These are phyloP conservation scores for Pseudozyma hubeiensis DNA, from an alignment of 1,284 basidiomycete genomes.

Conservation along the genomic window DNA sequence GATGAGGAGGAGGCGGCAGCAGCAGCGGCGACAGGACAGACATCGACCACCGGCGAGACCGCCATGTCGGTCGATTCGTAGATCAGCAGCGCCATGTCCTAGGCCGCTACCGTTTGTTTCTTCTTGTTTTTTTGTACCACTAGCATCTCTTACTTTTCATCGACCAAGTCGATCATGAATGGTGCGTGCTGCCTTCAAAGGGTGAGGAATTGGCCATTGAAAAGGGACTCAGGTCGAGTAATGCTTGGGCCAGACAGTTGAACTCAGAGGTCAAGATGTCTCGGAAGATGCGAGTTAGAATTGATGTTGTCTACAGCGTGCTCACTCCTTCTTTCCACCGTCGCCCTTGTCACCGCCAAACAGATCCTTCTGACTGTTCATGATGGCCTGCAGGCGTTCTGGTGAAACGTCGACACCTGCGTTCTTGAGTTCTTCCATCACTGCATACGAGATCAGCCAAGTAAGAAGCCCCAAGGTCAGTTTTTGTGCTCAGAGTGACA, in stretches of 20 bases:
- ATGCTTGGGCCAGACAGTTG: too few species aligned
- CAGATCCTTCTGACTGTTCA: conserved; percentile 38
- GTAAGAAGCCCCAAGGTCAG: too few species aligned
- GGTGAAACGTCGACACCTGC: conserved; percentile 61
- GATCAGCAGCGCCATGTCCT: neutral
- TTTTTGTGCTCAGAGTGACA: too few species aligned
- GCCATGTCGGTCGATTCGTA: conserved; percentile 63
- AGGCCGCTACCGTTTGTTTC: neutral
- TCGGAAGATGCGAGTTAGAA: too few species aligned
- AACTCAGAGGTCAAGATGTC: too few species aligned
- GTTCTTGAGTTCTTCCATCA: conserved; percentile 60
- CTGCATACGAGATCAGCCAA: conserved; percentile 12
- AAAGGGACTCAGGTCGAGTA: too few species aligned
- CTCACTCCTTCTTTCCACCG: conserved; percentile 20
- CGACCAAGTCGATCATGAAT: too few species aligned
- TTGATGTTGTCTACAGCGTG: neutral
- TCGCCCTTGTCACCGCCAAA: conserved; percentile 29
- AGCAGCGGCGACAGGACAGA: conserved; percentile 10
- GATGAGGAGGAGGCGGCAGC: conserved; percentile 72
- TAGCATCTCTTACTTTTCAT: conserved; percentile 10
- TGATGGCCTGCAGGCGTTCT: conserved; percentile 53
- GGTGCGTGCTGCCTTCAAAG: too few species aligned
- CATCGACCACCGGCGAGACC: conserved; percentile 15
- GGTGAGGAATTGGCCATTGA: too few species aligned
- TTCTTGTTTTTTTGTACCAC: conserved; percentile 15